A percentile compares a stretch with the other conserved stretches of the same genome.
phyloP scores from a whole-genome alignment of 2,329 filamentous ascomycete species.

The Berkeleyomyces basicola region DNA sequence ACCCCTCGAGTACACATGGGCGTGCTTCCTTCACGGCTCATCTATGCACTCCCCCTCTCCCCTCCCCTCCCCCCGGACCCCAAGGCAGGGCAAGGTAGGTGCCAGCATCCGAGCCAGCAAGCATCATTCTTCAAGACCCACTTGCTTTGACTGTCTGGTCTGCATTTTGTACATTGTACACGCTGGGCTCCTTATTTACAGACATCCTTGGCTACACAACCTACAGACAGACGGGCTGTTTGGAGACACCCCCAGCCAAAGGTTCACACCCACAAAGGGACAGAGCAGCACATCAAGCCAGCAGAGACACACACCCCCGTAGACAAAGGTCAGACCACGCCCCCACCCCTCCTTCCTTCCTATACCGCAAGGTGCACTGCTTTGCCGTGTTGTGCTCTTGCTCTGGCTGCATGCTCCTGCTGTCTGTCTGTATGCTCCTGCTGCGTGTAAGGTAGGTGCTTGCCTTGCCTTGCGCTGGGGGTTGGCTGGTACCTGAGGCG shows the following conservation, averaged over 20 bases:
- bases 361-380: background rate
- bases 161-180: background rate
- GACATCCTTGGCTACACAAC: too few species aligned
- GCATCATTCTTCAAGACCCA: constrained; percentile 1
- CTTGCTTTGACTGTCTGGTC: background rate
- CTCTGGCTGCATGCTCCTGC: background rate
- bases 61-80: background rate
- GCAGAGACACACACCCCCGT: background rate
- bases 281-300: too few species aligned
- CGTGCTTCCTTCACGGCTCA: background rate
- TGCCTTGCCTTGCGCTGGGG: background rate
- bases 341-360: background rate
- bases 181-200: too few species aligned
- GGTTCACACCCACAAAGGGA: too few species aligned
- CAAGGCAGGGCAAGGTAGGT: background rate
- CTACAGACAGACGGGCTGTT: too few species aligned
- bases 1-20: too few species aligned
- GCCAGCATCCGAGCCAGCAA: background rate
- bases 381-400: background rate
- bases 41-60: background rate
- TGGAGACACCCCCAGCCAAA: too few species aligned
- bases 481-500: background rate
- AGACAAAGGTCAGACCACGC: background rate
- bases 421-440: background rate
- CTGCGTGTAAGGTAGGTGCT: background rate